These are phyloP conservation scores for Gnetum montanum DNA, from an alignment of 75 land plant species.

Conservation along the genomic window DNA sequence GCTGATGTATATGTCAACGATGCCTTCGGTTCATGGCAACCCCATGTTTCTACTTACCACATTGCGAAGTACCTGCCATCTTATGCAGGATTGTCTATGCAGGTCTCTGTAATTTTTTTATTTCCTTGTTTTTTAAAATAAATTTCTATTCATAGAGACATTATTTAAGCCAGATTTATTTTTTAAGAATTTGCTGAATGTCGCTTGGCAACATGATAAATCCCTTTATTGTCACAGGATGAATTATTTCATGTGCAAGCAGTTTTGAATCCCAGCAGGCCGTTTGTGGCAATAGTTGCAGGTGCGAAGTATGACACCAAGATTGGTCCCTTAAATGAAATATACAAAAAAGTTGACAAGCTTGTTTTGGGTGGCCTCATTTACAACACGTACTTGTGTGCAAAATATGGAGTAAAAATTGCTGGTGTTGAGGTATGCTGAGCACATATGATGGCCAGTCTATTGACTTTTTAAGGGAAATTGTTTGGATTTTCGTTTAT, in stretches of 20 bases:
- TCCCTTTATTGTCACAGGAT: constrained; percentile 22
- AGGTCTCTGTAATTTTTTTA: constrained; percentile 13
- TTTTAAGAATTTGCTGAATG: no score
- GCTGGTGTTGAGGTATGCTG: constrained; percentile 33
- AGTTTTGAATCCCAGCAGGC: constrained; percentile 24
- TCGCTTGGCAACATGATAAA: no score
- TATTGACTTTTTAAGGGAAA: neutral
- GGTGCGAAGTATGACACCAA: constrained; percentile 50
- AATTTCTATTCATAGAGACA: no score
- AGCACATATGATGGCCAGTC: neutral
- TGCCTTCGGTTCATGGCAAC: constrained; percentile 49
- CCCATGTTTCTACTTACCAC: constrained; percentile 38
- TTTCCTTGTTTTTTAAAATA: no score
- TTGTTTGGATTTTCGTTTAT: neutral
- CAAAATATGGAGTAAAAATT: constrained; percentile 47
- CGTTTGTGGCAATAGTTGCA: constrained; percentile 43
- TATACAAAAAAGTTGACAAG: constrained; percentile 42
- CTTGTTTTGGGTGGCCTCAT: constrained; percentile 35
- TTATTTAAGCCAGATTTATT: no score
- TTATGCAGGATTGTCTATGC: constrained; percentile 45
- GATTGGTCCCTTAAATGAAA: constrained; percentile 34
- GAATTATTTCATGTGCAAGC: constrained; percentile 34
- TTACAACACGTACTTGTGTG: constrained; percentile 43
- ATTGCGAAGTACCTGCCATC: constrained; percentile 38
- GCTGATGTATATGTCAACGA: constrained; percentile 49